Percentiles rank a stretch among this genome's conserved stretches.
These are phyloP conservation scores for Periglandula ipomoeae DNA, from an alignment of 2,329 filamentous ascomycete genomes.

Conservation along the genomic window DNA sequence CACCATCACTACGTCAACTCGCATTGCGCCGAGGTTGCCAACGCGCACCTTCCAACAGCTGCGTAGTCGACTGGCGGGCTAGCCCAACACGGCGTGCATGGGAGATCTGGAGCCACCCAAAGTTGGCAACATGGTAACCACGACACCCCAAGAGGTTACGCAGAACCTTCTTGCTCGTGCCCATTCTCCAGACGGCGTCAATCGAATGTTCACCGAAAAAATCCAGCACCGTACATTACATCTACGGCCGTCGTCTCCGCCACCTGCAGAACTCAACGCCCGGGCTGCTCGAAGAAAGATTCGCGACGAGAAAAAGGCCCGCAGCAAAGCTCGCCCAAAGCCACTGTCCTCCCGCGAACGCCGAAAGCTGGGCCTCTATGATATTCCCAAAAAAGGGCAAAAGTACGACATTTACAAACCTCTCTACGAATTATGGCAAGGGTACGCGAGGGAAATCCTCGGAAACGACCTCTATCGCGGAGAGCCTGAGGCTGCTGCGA, in stretches of 20 bases:
- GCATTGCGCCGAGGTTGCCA: not conserved
- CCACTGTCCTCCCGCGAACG: slow-evolving; percentile 77
- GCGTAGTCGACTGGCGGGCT: too few species aligned
- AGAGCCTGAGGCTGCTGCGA: slow-evolving; percentile 54
- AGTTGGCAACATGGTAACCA: slow-evolving; percentile 21
- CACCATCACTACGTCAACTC: not conserved
- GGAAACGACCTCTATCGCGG: slow-evolving; percentile 50
- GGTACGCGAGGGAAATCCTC: slow-evolving; percentile 76
- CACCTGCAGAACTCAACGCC: slow-evolving; percentile 41
- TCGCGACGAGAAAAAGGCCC: slow-evolving; percentile 35
- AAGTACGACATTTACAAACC: slow-evolving; percentile 67
- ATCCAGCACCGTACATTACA: slow-evolving; percentile 74
- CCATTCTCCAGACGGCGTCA: slow-evolving; percentile 64
- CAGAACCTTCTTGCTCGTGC: slow-evolving; percentile 64
- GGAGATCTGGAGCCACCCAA: too few species aligned
- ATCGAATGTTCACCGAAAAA: slow-evolving; percentile 70
- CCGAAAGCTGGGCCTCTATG: slow-evolving; percentile 61
- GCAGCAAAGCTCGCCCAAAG: slow-evolving; percentile 42
- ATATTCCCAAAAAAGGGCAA: slow-evolving; percentile 56
- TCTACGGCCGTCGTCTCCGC: slow-evolving; percentile 66
- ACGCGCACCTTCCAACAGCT: not conserved
- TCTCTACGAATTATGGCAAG: slow-evolving; percentile 70
- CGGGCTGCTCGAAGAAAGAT: slow-evolving; percentile 47
- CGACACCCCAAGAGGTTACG: slow-evolving; percentile 33
- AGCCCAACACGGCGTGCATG: too few species aligned